Evolutionary conservation across 495 filamentous ascomycete genomes (phyloP), one percentile per base, ranked within the genome.

Genomic region (Eremomyces bilateralis): DNA sequence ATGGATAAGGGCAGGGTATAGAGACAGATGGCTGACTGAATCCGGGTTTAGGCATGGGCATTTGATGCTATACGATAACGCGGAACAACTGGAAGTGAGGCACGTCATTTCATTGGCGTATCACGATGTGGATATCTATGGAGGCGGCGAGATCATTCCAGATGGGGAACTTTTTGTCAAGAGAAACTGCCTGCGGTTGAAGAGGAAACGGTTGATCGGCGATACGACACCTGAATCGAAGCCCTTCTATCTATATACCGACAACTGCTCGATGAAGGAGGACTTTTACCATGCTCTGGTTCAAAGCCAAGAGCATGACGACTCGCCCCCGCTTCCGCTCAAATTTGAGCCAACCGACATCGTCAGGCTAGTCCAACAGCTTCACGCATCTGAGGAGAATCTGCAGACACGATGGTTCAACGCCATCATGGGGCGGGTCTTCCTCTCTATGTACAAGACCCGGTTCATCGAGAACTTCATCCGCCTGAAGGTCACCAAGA

Each of bases 271-370:
- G 0, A 79, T 85, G 15, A 95, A 97, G 54, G 88, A 97, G 50
- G 88, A 97, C 43, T 95, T 97, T 58, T 97, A 97, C 52, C 80
- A 90, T 51, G 78, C 84, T 15, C 63, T 97, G 42, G 63, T 97
- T 12, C 68, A 76, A 39, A 88, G 83, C 40, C 80, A 91, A 47
- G 71, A 80, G 32, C 6, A 32, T 16, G 60, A 15, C 61, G 69
- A 32, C 60, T 59, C 10, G 4, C 66, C 73, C 0, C 83, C 85
- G 4, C 62, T 63, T 21, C 77, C 76, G 12, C 69, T 83, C 35
- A 59, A 69, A n/a, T 91, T 84, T 46, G 73, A 88, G 20, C 64
- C 77, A 15, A 75, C 77, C 49, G 67, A 92, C 56, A 75, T 94
- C 21, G 76, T 94, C 44, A 69, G 71, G 0, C 56, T 97, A 22